Conservation (phyloP, 2,329 filamentous ascomycete species). For the Botryotinia calthae region DNA sequence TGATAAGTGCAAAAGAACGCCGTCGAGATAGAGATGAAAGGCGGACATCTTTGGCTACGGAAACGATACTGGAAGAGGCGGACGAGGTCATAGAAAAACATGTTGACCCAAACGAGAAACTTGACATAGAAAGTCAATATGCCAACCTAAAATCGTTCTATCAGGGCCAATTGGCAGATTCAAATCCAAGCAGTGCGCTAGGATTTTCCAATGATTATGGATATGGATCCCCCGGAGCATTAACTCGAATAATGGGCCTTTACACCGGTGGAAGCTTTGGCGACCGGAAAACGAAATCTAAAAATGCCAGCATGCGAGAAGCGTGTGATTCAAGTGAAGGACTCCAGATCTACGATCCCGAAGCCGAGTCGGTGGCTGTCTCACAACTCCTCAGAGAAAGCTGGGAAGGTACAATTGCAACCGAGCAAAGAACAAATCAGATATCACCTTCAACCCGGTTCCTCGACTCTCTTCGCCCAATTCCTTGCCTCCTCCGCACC, state of each 20-base stretch:
- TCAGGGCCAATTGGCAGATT: slow-evolving; percentile 69
- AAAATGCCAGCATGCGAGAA: slow-evolving; percentile 75
- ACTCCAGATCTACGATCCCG: slow-evolving; percentile 51
- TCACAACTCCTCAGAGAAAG: slow-evolving; percentile 54
- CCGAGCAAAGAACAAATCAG: slow-evolving; percentile 54
- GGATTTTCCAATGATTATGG: slow-evolving; percentile 56
- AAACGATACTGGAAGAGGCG: slow-evolving; percentile 34
- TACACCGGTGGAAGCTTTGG: slow-evolving; percentile 67
- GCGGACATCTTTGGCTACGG: slow-evolving; percentile 26
- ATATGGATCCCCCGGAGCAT: slow-evolving; percentile 72
- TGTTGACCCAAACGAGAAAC: slow-evolving; percentile 37
- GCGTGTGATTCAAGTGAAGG: slow-evolving; percentile 70
- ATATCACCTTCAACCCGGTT: slow-evolving; percentile 55
- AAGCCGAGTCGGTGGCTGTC: slow-evolving; percentile 56
- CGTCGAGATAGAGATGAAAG: slow-evolving; percentile 34
- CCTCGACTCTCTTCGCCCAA: slow-evolving; percentile 71
- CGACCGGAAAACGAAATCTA: slow-evolving; percentile 64
- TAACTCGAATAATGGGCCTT: slow-evolving; percentile 87
- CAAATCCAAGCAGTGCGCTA: slow-evolving; percentile 51
- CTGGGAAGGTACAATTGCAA: slow-evolving; percentile 61
- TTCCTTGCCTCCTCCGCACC: slow-evolving; percentile 79
- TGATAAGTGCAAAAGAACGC: slow-evolving; percentile 48
- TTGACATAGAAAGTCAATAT: slow-evolving; percentile 70
- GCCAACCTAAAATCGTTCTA: slow-evolving; percentile 76
- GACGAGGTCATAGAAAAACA: slow-evolving; percentile 40